phyloP scores from a whole-genome alignment of 257 asterid genomes.

The Salvia splendens region DNA sequence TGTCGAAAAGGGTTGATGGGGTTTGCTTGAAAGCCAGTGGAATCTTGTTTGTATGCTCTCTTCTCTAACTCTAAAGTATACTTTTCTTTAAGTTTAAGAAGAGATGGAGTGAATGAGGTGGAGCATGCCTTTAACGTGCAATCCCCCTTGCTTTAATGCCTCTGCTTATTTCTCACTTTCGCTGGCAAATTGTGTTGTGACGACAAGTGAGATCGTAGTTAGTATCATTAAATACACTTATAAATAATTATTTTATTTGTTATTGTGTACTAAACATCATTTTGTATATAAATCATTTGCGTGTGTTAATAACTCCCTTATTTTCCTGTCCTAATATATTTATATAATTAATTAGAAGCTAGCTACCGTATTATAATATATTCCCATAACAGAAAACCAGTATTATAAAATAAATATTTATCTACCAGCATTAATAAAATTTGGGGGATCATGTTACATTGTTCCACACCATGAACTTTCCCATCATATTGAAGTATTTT shows the following conservation, averaged over 20 bases:
- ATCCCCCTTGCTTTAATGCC: slow-evolving; percentile 53
- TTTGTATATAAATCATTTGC: too few species aligned
- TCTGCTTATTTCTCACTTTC: slow-evolving; percentile 51
- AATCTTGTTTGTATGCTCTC: slow-evolving; percentile 43
- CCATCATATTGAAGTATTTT: not conserved
- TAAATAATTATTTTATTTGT: too few species aligned
- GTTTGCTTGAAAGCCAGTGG: slow-evolving; percentile 76
- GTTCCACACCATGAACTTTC: slow-evolving; percentile 6
- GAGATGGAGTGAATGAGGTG: slow-evolving; percentile 69
- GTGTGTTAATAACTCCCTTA: not conserved
- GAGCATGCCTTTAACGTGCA: slow-evolving; percentile 77
- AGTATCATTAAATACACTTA: too few species aligned
- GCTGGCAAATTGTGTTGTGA: slow-evolving; percentile 39
- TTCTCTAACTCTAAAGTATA: slow-evolving; percentile 28
- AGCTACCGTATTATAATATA: too few species aligned
- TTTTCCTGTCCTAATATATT: too few species aligned
- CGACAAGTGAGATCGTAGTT: not conserved
- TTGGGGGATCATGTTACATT: not conserved
- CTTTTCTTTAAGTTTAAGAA: slow-evolving; percentile 69
- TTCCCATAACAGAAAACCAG: not conserved
- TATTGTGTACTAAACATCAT: too few species aligned
- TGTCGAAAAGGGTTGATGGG: slow-evolving; percentile 46
- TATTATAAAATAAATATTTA: not conserved
- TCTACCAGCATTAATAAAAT: not conserved
- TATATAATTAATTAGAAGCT: too few species aligned